Conservation (phyloP, 768 basidiomycete species). For the Lentinula sp. region DNA sequence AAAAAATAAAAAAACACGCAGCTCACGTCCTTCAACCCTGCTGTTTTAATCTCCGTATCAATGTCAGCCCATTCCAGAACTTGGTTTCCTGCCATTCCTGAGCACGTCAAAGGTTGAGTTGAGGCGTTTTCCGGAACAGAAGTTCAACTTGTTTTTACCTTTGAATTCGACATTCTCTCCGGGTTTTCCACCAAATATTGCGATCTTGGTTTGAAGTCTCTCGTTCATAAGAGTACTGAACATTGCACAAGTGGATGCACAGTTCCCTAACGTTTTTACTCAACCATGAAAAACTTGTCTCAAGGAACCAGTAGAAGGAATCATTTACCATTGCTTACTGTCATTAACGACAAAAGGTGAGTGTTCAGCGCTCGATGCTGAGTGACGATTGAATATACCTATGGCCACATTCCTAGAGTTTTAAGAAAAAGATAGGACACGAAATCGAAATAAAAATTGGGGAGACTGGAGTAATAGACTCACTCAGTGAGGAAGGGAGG, state of each 20-base stretch:
- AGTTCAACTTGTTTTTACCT: conserved; percentile 18
- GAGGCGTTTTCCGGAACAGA: background rate
- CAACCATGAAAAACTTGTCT: background rate
- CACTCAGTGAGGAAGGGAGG: conserved; percentile 43
- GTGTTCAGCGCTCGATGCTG: background rate
- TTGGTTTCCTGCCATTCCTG: conserved; percentile 57
- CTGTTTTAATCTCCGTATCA: conserved; percentile 57
- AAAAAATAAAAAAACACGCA: background rate
- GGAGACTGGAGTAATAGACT: conserved; percentile 2
- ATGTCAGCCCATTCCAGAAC: conserved; percentile 57
- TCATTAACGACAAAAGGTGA: background rate
- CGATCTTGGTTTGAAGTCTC: conserved; percentile 43
- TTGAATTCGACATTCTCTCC: conserved; percentile 45
- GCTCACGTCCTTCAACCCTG: conserved; percentile 40
- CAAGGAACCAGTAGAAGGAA: background rate
- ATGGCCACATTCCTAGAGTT: conserved; percentile 35
- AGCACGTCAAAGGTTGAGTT: background rate
- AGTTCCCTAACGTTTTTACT: conserved; percentile 18
- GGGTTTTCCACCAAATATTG: conserved; percentile 54
- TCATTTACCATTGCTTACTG: conserved; percentile 1
- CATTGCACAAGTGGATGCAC: conserved; percentile 60
- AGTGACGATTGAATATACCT: conserved; percentile 20
- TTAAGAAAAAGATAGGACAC: background rate
- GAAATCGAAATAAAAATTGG: background rate
- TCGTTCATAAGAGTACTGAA: conserved; percentile 60